Evolutionary conservation across 2,329 filamentous ascomycete genomes (phyloP), one percentile per base, ranked within the genome.

Genomic region (Trichoderma hamatum): DNA sequence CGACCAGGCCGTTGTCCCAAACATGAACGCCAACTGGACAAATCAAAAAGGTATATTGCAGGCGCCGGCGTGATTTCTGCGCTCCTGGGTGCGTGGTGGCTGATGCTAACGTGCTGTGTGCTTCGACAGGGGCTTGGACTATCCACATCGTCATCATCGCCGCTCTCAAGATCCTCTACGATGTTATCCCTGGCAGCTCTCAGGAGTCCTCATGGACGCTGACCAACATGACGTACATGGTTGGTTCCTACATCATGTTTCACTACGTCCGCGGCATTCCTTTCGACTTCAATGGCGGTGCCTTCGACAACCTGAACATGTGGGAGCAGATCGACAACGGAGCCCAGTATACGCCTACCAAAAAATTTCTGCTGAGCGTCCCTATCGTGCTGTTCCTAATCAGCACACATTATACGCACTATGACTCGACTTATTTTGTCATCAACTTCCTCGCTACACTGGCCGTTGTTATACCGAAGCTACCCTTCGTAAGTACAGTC

Each of bases 321-420:
- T 99, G 96, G 96, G 96, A 99, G 84, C 96, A 99, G 83, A 99
- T 99, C 80, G 96, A 99, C 84, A 96, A 98, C 77, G 96, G 96
- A 58, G 96, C 96, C 75, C 96, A 99, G 81, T 99, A 98, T 84
- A 99, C 96, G 0, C 96, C 96, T 4, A 93, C 96, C 73, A 99
- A 99, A 86, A 99, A 99, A 82, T 99, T 99, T 78, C 85, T 99
- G 70, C 89, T 98, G 75, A 93, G 91, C 76, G 95, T 98, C 39
- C 96, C 96, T 49, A 97, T 99, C 75, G 87, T 94, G 72, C 87
- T 99, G 72, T 99, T 99, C 80, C 87, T 99, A 68, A 85, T 98
- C 76, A 98, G 95, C 86, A 99, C 96, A 28, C 96, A 99, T 82
- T 99, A 98, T 82, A 98, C 96, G 58, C 95, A 98, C 82, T 99